Evolutionary conservation across 345 rosid genomes (phyloP).

Genomic region (Sisymbrium altissimum): DNA sequence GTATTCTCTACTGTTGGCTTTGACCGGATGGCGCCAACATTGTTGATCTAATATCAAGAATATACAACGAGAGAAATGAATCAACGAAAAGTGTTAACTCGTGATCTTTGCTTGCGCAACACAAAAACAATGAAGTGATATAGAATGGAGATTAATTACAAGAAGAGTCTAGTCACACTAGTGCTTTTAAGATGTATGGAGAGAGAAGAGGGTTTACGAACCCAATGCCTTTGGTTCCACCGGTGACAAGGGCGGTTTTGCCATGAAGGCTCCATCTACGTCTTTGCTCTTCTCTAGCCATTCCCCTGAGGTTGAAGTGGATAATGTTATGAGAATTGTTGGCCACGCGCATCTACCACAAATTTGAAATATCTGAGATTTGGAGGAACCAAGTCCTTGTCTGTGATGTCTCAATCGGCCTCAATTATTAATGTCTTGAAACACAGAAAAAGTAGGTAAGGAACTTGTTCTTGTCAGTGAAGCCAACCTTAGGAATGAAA

Average conservation of each 20-base stretch:
- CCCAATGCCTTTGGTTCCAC: conserved; percentile 13
- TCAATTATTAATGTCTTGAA: too few relatives aligned
- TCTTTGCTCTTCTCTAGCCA: neutral
- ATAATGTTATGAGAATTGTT: neutral
- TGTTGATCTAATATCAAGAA: conserved; percentile 6
- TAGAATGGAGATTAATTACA: neutral
- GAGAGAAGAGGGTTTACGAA: neutral
- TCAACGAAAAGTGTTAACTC: neutral
- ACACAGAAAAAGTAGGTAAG: too few relatives aligned
- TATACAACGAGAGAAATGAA: neutral
- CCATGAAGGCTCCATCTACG: conserved; percentile 19
- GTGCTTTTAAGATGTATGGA: neutral
- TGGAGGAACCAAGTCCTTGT: too few relatives aligned
- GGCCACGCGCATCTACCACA: neutral
- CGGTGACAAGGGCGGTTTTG: conserved; percentile 8
- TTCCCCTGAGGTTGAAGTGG: neutral
- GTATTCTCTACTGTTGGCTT: conserved; percentile 15
- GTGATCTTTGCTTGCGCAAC: neutral
- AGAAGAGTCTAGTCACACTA: neutral
- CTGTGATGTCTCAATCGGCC: neutral
- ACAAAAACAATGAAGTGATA: neutral
- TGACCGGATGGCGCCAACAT: neutral
- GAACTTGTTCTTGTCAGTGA: too few relatives aligned
- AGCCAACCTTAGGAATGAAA: too few relatives aligned
- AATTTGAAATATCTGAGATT: neutral